phyloP scores from a whole-genome alignment of 2,329 filamentous ascomycete genomes.

The Alternaria ventricosa region DNA sequence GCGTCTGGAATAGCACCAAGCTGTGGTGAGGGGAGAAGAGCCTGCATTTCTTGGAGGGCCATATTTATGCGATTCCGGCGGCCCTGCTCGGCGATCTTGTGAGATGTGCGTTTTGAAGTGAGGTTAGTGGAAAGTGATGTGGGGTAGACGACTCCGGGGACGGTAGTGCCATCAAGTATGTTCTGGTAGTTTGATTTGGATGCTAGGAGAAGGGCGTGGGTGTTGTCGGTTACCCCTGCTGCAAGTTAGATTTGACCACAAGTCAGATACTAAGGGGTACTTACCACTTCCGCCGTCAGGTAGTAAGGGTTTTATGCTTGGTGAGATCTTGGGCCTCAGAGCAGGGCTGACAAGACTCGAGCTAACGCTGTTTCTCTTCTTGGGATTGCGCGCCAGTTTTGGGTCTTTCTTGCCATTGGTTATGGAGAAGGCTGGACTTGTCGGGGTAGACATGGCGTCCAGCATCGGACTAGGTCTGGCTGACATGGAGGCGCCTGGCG shows the following conservation, averaged over 20 bases:
- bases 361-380: constrained; percentile 63
- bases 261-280: constrained; percentile 27
- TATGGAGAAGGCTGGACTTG: constrained; percentile 44
- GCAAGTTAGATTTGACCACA: constrained; percentile 17
- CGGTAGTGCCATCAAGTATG: constrained; percentile 88
- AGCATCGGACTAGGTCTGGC: constrained; percentile 58
- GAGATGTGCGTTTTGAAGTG: constrained; percentile 94
- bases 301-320: constrained; percentile 89
- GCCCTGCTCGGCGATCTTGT: constrained; percentile 97
- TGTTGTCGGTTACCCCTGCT: constrained; percentile 60
- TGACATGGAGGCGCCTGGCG: constrained; percentile 45
- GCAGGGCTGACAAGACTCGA: constrained; percentile 81
- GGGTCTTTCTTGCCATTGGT: constrained; percentile 39
- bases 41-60: constrained; percentile 88
- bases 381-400: constrained; percentile 38
- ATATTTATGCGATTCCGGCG: constrained; percentile 94
- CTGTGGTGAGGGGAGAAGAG: constrained; percentile 71
- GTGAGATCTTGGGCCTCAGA: constrained; percentile 86
- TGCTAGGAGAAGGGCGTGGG: constrained; percentile 77
- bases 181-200: constrained; percentile 99
- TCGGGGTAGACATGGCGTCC: constrained; percentile 61
- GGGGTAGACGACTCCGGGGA: constrained; percentile 89
- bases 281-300: constrained; percentile 66
- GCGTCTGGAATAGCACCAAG: constrained; percentile 35
- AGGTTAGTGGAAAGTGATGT: constrained; percentile 90